phyloP scores from a whole-genome alignment of 2,329 filamentous ascomycete genomes.

The Trichocomaceae sp. region DNA sequence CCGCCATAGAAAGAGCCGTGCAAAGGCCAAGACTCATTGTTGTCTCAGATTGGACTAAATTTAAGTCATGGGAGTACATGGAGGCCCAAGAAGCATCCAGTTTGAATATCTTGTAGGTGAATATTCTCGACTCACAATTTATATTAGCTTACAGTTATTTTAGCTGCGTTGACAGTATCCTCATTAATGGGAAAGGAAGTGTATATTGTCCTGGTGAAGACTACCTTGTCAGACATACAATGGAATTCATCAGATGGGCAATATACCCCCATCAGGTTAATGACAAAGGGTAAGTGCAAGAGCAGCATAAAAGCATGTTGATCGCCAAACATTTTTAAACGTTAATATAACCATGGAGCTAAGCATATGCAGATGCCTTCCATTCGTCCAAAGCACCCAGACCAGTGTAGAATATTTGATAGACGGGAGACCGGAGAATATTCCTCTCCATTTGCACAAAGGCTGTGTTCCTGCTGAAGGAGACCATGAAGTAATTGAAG shows the following conservation, averaged over 20 bases:
- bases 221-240: constrained; percentile 33
- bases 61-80: constrained; percentile 44
- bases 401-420: constrained; percentile 3
- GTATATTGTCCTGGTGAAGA: constrained; percentile 46
- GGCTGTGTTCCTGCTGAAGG: constrained; percentile 45
- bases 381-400: constrained; percentile 11
- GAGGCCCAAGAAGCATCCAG: constrained; percentile 20
- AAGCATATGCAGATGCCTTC: constrained; percentile 6
- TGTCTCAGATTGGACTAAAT: constrained; percentile 52
- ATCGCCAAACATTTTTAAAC: not conserved
- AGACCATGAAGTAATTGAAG: constrained; percentile 39
- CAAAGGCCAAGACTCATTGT: constrained; percentile 42
- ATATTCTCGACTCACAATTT: not conserved
- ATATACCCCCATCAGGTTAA: constrained; percentile 21
- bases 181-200: constrained; percentile 2
- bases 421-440: constrained; percentile 15
- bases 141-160: not conserved
- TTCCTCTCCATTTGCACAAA: constrained; percentile 24
- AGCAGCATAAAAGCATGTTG: too few relatives aligned
- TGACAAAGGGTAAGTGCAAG: constrained; percentile 26
- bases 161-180: constrained; percentile 5
- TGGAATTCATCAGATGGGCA: constrained; percentile 17
- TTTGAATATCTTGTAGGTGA: constrained; percentile 18
- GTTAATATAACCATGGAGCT: not conserved
- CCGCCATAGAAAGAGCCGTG: constrained; percentile 47